phyloP scores from a whole-genome alignment of 352 stramenopile genomes.

The Phytophthora rubi region DNA sequence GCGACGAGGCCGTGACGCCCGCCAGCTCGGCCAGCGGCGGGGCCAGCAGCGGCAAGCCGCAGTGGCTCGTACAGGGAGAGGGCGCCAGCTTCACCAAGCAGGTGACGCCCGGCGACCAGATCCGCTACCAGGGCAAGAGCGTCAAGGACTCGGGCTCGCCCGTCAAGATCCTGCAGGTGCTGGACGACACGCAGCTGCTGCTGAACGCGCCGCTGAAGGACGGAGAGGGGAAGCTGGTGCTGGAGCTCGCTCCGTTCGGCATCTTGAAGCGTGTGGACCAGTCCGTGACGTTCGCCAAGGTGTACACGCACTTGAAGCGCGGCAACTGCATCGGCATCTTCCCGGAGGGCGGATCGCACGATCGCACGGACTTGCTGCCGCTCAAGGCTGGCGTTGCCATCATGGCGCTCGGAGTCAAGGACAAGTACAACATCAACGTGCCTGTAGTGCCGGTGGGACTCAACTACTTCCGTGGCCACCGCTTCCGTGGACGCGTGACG shows the following conservation, averaged over 20 bases:
- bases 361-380: constrained; percentile 96
- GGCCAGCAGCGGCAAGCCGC: constrained; percentile 22
- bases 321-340: constrained; percentile 97
- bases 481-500: constrained; percentile 96
- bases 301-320: constrained; percentile 90
- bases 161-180: constrained; percentile 83
- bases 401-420: constrained; percentile 96
- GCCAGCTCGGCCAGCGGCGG: constrained; percentile 37
- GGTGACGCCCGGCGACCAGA: constrained; percentile 78
- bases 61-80: constrained; percentile 64
- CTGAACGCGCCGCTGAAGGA: constrained; percentile 59
- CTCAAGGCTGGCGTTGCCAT: constrained; percentile 98
- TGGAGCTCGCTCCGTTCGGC: constrained; percentile 68
- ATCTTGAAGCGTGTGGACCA: constrained; percentile 94
- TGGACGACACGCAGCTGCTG: constrained; percentile 87
- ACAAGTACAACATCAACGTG: constrained; percentile 96
- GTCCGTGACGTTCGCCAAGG: constrained; percentile 91
- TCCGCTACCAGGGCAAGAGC: constrained; percentile 76
- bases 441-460: constrained; percentile 97
- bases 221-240: constrained; percentile 42
- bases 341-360: constrained; percentile 97
- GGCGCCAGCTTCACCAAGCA: constrained; percentile 80
- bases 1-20: constrained; percentile 36
- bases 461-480: constrained; percentile 98
- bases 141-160: constrained; percentile 85